Conservation (phyloP, 2,329 filamentous ascomycete genomes). For the Epichloe bromicola region DNA sequence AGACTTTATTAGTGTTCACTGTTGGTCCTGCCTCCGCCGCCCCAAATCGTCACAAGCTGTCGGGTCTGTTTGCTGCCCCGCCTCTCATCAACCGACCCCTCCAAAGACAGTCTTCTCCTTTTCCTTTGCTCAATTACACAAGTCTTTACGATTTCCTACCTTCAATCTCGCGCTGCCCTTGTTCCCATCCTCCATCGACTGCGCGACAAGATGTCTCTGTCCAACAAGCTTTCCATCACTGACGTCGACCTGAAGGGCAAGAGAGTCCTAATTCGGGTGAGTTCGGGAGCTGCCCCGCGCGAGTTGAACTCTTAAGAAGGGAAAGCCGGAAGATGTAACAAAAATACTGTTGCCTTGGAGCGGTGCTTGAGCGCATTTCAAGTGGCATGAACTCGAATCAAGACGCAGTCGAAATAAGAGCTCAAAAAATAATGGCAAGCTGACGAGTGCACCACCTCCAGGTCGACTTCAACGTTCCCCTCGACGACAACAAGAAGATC, state of each 20-base stretch:
- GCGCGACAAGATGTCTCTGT: slow-evolving; percentile 74
- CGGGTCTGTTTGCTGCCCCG: neutral
- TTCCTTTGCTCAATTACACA: neutral
- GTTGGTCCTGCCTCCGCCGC: neutral
- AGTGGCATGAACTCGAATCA: neutral
- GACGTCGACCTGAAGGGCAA: slow-evolving; percentile 98
- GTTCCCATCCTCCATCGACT: neutral
- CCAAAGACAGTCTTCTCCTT: neutral
- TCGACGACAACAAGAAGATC: slow-evolving; percentile 83
- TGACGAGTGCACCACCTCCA: slow-evolving; percentile 21
- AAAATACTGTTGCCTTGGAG: neutral
- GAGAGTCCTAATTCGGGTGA: slow-evolving; percentile 90
- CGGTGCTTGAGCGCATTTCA: neutral
- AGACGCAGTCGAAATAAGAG: neutral
- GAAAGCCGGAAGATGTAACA: neutral
- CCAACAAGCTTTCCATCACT: slow-evolving; percentile 93
- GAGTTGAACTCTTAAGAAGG: neutral
- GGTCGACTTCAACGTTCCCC: slow-evolving; percentile 99
- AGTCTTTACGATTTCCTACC: neutral
- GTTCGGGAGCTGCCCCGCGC: slow-evolving; percentile 21
- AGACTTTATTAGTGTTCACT: neutral
- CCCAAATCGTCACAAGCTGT: neutral
- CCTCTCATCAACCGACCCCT: slow-evolving; percentile 5
- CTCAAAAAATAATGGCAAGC: neutral
- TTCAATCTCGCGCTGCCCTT: neutral